Conservation (phyloP, 73 alveolate species). For the Paraurostyla sp. region DNA sequence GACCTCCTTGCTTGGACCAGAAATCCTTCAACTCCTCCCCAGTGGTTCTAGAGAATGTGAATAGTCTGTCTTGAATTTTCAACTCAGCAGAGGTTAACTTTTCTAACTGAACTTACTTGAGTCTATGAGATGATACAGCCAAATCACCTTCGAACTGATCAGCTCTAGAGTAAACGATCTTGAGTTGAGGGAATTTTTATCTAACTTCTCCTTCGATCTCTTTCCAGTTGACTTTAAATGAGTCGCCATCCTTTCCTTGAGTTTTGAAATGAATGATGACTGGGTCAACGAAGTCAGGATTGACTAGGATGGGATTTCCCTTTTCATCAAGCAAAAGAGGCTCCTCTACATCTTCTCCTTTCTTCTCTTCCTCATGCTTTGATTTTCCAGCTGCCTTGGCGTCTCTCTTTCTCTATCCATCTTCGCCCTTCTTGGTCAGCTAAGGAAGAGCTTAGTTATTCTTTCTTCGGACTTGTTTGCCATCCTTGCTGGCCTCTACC, state of each 20-base stretch:
- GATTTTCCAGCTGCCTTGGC: slow-evolving; percentile 51
- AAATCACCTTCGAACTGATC: slow-evolving; percentile 85
- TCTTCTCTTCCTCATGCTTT: slow-evolving; percentile 55
- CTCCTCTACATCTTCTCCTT: slow-evolving; percentile 60
- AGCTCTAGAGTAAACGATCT: slow-evolving; percentile 82
- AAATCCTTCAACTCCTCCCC: slow-evolving; percentile 94
- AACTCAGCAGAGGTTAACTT: slow-evolving; percentile 77
- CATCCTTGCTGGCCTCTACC: slow-evolving; percentile 79
- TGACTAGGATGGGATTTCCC: slow-evolving; percentile 38
- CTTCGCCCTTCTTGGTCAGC: slow-evolving; percentile 22
- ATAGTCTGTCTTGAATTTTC: slow-evolving; percentile 81
- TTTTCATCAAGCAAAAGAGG: slow-evolving; percentile 46
- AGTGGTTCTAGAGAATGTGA: slow-evolving; percentile 78
- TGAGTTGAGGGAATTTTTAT: slow-evolving; percentile 79
- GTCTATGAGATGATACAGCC: slow-evolving; percentile 76
- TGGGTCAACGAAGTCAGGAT: slow-evolving; percentile 71
- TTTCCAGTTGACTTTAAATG: slow-evolving; percentile 79
- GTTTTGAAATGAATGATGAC: slow-evolving; percentile 49
- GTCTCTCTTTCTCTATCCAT: slow-evolving; percentile 63
- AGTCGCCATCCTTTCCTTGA: slow-evolving; percentile 73
- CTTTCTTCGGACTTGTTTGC: slow-evolving; percentile 78
- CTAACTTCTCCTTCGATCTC: slow-evolving; percentile 81
- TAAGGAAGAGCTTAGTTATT: slow-evolving; percentile 78
- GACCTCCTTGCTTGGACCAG: slow-evolving; percentile 96
- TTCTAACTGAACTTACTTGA: slow-evolving; percentile 64